These are phyloP conservation scores for Fusarium heterosporum DNA, from an alignment of 2,329 filamentous ascomycete genomes.

Conservation along the genomic window DNA sequence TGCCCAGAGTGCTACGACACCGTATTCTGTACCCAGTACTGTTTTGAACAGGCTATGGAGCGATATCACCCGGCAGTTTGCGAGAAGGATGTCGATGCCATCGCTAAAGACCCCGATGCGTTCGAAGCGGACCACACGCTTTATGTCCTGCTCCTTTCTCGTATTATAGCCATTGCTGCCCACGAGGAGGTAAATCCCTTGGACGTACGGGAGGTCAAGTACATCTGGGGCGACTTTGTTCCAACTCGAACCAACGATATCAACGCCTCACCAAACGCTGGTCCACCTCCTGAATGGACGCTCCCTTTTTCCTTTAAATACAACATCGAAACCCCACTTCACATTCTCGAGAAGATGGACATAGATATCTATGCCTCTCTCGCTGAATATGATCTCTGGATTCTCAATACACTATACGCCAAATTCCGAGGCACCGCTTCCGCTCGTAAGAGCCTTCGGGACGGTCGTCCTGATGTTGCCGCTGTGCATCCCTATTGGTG, in stretches of 20 bases:
- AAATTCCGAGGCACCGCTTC: constrained; percentile 96
- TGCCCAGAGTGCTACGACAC: constrained; percentile 74
- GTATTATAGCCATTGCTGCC: constrained; percentile 71
- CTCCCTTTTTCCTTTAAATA: constrained; percentile 82
- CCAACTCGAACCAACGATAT: constrained; percentile 64
- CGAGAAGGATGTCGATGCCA: constrained; percentile 73
- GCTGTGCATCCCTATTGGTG: constrained; percentile 98
- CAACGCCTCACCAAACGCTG: constrained; percentile 64
- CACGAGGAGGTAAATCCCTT: constrained; percentile 72
- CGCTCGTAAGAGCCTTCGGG: constrained; percentile 79
- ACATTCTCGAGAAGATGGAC: constrained; percentile 87
- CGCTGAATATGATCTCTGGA: constrained; percentile 76
- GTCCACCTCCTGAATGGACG: constrained; percentile 71
- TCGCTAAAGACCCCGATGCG: constrained; percentile 72
- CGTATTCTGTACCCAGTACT: constrained; percentile 73
- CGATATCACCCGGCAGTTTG: constrained; percentile 74
- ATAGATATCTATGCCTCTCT: constrained; percentile 76
- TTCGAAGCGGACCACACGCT: constrained; percentile 70
- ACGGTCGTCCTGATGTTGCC: constrained; percentile 88
- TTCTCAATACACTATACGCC: constrained; percentile 90
- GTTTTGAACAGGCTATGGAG: constrained; percentile 67
- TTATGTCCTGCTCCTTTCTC: constrained; percentile 71
- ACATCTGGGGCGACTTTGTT: constrained; percentile 77
- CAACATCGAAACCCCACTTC: constrained; percentile 79
- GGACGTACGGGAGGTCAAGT: constrained; percentile 72